phyloP scores from a whole-genome alignment of 2,329 filamentous ascomycete species.

The Neoscytalidium dimidiatum region DNA sequence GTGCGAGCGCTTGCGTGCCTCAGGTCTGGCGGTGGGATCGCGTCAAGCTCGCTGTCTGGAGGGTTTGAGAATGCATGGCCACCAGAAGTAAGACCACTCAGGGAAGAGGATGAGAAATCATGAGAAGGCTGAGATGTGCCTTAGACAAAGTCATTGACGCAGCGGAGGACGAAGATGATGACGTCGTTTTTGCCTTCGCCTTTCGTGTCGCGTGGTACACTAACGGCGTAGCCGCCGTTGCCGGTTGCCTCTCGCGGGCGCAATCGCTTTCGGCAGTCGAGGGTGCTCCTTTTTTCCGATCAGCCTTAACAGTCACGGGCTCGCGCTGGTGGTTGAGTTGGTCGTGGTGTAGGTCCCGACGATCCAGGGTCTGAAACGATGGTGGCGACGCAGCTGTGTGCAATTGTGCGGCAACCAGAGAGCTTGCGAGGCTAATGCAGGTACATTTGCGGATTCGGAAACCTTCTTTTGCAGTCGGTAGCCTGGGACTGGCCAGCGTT shows the following conservation, averaged over 20 bases:
- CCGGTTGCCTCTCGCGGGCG: not conserved
- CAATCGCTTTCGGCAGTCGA: not conserved
- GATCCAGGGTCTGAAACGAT: slow-evolving; percentile 10
- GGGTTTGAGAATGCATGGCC: not conserved
- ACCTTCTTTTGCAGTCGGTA: not conserved
- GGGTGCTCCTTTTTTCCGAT: not conserved
- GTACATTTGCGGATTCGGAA: not conserved
- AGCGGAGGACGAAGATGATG: too few species aligned
- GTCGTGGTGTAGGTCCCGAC: not conserved
- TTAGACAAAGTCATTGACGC: too few species aligned
- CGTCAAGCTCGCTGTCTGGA: too few species aligned
- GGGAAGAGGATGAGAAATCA: too few species aligned
- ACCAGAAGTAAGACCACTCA: too few species aligned
- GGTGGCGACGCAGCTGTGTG: not conserved
- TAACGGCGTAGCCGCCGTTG: not conserved
- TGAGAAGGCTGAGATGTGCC: not conserved
- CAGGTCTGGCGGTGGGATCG: not conserved
- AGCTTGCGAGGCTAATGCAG: slow-evolving; percentile 1
- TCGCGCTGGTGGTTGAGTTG: not conserved
- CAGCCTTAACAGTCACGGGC: not conserved
- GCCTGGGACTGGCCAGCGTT: not conserved
- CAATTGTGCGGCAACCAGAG: not conserved
- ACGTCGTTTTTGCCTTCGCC: not conserved
- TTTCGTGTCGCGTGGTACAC: not conserved
- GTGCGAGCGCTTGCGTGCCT: not conserved